A percentile compares a stretch with the other conserved stretches of the same genome.
These are phyloP conservation scores for Cunninghamia lanceolata DNA, from an alignment of 75 land plant species.

Conservation along the genomic window DNA sequence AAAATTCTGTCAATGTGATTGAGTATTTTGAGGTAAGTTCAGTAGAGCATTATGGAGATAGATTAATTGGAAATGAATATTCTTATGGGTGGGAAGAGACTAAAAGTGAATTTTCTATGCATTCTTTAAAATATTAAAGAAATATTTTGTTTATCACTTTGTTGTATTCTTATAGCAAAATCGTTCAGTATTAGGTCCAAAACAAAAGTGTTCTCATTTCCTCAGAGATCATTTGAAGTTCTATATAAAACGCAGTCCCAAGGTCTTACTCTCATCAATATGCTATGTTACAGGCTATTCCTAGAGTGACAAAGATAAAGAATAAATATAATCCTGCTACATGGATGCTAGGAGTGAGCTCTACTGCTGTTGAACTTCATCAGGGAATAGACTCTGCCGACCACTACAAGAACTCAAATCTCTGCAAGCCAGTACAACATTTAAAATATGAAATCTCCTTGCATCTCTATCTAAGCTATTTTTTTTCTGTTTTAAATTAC, in stretches of 20 bases:
- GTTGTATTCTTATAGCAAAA: neutral
- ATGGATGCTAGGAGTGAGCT: constrained; percentile 46
- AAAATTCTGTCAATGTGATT: constrained; percentile 10
- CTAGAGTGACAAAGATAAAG: constrained; percentile 15
- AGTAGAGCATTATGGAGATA: neutral
- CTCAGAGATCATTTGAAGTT: too few species aligned
- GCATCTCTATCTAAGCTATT: neutral
- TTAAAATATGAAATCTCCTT: neutral
- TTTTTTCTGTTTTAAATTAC: neutral
- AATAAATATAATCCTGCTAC: constrained; percentile 44
- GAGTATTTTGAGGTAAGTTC: constrained; percentile 30
- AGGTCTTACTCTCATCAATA: neutral
- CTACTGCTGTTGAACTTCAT: constrained; percentile 17
- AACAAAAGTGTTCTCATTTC: too few species aligned
- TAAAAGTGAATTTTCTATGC: neutral
- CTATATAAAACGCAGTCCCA: neutral
- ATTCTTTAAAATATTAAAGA: too few species aligned
- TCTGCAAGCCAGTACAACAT: constrained; percentile 14
- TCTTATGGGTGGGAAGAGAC: neutral
- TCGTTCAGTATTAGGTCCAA: neutral
- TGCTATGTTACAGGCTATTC: neutral
- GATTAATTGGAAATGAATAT: neutral
- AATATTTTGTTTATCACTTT: neutral
- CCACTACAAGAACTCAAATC: constrained; percentile 12
- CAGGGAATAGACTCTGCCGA: constrained; percentile 22